phyloP scores from a whole-genome alignment of 768 basidiomycete genomes.

The Boletus rubroflammeus region DNA sequence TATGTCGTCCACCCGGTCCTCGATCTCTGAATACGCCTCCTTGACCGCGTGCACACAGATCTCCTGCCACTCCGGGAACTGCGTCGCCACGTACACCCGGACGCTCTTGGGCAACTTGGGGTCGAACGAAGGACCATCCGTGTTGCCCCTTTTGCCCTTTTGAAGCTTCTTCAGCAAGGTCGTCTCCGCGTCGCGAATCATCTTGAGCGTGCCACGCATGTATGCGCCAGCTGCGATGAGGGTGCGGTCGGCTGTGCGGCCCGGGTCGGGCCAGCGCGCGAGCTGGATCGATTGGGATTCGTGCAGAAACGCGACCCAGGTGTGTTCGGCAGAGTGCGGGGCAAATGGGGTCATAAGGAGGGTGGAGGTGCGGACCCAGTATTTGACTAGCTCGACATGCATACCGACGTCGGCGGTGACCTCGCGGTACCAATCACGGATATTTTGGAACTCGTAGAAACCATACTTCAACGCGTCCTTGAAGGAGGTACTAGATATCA shows the following conservation, averaged over 20 bases:
- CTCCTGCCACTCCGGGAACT: conserved; percentile 95
- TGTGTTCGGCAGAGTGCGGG: conserved; percentile 91
- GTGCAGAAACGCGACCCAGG: conserved; percentile 75
- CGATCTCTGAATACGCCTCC: conserved; percentile 56
- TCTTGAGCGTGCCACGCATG: conserved; percentile 90
- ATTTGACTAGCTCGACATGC: conserved; percentile 82
- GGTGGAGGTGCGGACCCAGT: conserved; percentile 81
- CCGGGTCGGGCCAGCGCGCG: conserved; percentile 78
- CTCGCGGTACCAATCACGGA: conserved; percentile 95
- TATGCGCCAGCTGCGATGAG: conserved; percentile 74
- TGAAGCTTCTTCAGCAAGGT: conserved; percentile 72
- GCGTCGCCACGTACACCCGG: conserved; percentile 83
- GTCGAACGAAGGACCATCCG: conserved; percentile 57
- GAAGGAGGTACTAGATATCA: conserved; percentile 75
- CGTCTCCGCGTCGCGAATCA: conserved; percentile 84
- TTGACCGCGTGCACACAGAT: conserved; percentile 70
- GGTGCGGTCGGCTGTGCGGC: conserved; percentile 54
- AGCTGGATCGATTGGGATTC: conserved; percentile 74
- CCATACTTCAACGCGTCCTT: conserved; percentile 95
- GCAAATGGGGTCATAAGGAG: conserved; percentile 84
- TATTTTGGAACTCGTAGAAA: conserved; percentile 91
- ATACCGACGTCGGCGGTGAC: conserved; percentile 86
- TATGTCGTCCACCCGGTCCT: conserved; percentile 75
- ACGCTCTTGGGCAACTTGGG: conserved; percentile 83
- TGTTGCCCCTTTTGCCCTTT: conserved; percentile 67